These are phyloP conservation scores for Zoysia japonica DNA, from an alignment of 176 grass and related monocot species.

Conservation along the genomic window DNA sequence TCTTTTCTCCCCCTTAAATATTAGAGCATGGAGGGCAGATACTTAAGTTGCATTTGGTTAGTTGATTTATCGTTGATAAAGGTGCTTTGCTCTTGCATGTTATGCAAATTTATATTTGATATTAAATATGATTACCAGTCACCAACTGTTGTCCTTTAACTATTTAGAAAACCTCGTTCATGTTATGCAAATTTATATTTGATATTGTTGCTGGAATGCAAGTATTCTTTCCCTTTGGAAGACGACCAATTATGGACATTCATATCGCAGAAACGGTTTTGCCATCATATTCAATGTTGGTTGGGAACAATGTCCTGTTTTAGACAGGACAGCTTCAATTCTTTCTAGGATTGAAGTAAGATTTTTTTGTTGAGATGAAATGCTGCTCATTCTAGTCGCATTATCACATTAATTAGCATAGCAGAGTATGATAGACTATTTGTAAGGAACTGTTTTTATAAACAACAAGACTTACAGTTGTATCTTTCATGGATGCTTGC, in stretches of 20 bases:
- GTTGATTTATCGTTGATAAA: slow-evolving; percentile 8
- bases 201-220: neutral
- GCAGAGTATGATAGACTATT: neutral
- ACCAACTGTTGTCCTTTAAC: neutral
- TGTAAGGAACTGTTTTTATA: neutral
- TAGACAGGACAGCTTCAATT: neutral
- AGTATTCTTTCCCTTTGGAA: neutral
- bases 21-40: neutral
- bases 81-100: neutral
- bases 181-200: neutral
- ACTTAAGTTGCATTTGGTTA: neutral
- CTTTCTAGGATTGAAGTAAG: neutral
- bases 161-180: neutral
- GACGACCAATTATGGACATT: neutral
- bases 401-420: neutral
- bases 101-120: neutral
- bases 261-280: neutral
- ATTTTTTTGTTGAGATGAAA: neutral
- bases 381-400: neutral
- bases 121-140: neutral
- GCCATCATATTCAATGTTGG: neutral
- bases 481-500: neutral
- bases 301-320: neutral
- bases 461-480: neutral
- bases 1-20: neutral